Evolutionary conservation across 352 stramenopile species (phyloP).

Genomic region (Phytophthora meadii): DNA sequence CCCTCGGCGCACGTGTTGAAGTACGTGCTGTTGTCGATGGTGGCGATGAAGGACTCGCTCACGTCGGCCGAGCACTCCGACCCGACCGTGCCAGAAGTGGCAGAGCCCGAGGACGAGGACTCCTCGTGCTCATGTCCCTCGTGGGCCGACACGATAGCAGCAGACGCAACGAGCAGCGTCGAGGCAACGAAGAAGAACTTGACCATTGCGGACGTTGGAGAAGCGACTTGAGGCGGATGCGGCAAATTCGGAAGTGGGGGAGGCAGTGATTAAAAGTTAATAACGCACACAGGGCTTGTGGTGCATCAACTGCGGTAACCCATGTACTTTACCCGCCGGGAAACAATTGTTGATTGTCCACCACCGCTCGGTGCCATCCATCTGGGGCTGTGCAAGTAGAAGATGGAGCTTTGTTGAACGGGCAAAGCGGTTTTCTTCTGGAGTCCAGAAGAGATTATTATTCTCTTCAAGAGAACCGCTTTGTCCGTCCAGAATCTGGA

Average conservation of each 20-base stretch:
- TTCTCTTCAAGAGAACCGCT: too few species aligned
- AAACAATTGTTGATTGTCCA: conserved; percentile 29
- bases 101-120: conserved; percentile 2
- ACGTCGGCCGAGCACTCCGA: conserved; percentile 47
- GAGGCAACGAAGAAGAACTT: conserved; percentile 27
- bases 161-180: conserved; percentile 34
- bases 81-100: conserved; percentile 5
- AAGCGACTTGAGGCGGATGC: conserved; percentile 15
- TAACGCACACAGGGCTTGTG: background rate
- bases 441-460: too few species aligned
- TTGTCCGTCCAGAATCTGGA: too few species aligned
- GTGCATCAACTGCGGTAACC: background rate
- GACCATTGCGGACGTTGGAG: conserved; percentile 13
- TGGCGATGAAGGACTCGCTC: conserved; percentile 41
- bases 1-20: conserved; percentile 60
- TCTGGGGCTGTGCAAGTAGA: background rate
- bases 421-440: conserved; percentile 1
- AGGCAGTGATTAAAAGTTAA: conserved; percentile 3
- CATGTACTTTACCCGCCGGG: background rate
- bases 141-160: conserved; percentile 19
- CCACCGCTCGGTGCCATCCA: background rate
- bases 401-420: conserved; percentile 4
- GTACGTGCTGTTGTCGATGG: conserved; percentile 57
- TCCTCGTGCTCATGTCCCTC: conserved; percentile 12
- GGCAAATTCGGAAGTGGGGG: conserved; percentile 23